phyloP scores from a whole-genome alignment of 2,329 filamentous ascomycete genomes.

The Aspergillus pseudonomiae region DNA sequence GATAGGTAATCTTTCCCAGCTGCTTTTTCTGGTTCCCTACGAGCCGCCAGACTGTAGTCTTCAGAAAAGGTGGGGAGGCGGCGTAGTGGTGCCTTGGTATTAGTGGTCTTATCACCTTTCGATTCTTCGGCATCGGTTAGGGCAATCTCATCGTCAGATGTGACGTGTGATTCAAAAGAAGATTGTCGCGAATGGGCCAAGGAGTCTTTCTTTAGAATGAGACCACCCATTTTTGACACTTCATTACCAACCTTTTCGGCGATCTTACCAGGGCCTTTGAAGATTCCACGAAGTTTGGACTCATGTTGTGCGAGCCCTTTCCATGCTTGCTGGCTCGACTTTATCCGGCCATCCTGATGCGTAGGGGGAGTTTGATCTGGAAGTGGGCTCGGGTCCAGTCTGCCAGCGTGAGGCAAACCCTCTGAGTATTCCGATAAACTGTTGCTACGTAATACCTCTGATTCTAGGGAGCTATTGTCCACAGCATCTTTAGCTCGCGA shows the following conservation, averaged over 20 bases:
- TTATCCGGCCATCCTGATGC: constrained; percentile 27
- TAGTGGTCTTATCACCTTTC: constrained; percentile 32
- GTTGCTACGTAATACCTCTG: constrained; percentile 22
- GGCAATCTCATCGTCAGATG: constrained; percentile 51
- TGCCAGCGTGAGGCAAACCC: constrained; percentile 18
- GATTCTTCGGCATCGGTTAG: constrained; percentile 46
- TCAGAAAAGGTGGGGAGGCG: constrained; percentile 41
- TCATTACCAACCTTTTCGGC: constrained; percentile 72
- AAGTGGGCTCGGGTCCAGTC: constrained; percentile 33
- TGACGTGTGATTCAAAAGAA: constrained; percentile 48
- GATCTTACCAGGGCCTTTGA: constrained; percentile 72
- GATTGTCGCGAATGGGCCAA: constrained; percentile 45
- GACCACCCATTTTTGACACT: constrained; percentile 63
- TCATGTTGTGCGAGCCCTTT: constrained; percentile 45
- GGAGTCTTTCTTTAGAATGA: constrained; percentile 62
- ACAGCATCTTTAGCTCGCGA: constrained; percentile 42
- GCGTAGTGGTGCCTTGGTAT: constrained; percentile 32
- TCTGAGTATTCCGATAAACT: constrained; percentile 18
- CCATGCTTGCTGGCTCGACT: constrained; percentile 24
- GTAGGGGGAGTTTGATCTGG: constrained; percentile 29
- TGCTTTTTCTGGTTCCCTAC: constrained; percentile 37
- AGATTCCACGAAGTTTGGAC: constrained; percentile 70
- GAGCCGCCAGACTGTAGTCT: constrained; percentile 34
- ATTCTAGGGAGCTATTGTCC: constrained; percentile 25
- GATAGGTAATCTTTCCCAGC: constrained; percentile 45